A percentile compares a stretch with the other conserved stretches of the same genome.
Conservation (phyloP, 164 flowering plant species). For the Piper longum region DNA sequence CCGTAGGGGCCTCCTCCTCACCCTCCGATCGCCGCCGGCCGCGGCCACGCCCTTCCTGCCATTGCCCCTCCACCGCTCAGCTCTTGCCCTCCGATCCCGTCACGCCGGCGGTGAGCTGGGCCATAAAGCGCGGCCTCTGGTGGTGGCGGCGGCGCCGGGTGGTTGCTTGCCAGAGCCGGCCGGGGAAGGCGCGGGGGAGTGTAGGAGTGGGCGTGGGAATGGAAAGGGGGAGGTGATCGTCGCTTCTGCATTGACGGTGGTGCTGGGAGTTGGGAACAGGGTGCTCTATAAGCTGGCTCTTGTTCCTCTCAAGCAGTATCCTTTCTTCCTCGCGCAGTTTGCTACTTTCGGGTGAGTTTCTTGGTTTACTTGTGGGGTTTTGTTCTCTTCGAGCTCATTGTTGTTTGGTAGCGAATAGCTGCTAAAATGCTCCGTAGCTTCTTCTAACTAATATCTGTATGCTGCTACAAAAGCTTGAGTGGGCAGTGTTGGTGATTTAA, state of each 20-base stretch:
- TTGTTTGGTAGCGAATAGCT: neutral
- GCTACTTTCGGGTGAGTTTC: slow-evolving; percentile 84
- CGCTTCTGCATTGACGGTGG: slow-evolving; percentile 63
- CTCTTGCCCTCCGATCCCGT: neutral
- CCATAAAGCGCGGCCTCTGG: neutral
- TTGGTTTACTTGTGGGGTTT: neutral
- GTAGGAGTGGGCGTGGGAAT: slow-evolving; percentile 9
- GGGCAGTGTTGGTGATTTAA: too few species aligned
- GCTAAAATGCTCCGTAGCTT: neutral
- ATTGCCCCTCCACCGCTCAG: neutral
- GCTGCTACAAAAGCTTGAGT: too few species aligned
- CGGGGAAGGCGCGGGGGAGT: neutral
- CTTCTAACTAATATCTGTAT: too few species aligned
- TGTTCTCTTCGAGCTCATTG: neutral
- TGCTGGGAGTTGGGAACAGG: slow-evolving; percentile 83
- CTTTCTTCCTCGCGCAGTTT: slow-evolving; percentile 96
- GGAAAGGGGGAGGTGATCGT: slow-evolving; percentile 36
- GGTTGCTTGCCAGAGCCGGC: neutral
- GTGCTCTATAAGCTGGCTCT: slow-evolving; percentile 86
- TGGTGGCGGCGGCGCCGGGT: neutral
- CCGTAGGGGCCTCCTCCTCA: too few species aligned
- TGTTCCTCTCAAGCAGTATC: slow-evolving; percentile 83
- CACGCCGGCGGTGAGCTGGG: neutral
- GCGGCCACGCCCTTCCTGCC: too few species aligned
- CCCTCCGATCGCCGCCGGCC: too few species aligned